A percentile compares a stretch with the other conserved stretches of the same genome.
Conservation (phyloP, 192 early-diverging fungal species). For the Coemansia reversa region DNA sequence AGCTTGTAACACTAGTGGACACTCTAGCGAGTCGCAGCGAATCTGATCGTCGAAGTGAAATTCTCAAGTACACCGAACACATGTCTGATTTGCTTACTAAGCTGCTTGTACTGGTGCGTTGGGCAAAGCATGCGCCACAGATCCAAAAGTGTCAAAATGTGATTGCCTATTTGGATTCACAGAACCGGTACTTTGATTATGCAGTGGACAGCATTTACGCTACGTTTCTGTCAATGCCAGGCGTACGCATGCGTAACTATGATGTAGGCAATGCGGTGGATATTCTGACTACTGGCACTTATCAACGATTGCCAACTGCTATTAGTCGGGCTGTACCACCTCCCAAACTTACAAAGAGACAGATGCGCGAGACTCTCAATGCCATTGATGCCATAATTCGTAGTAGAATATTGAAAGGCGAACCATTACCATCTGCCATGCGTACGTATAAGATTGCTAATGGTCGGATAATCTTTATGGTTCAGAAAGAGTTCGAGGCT, state of each 20-base stretch:
- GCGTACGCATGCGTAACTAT: constrained; percentile 70
- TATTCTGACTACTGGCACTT: constrained; percentile 80
- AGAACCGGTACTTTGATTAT: constrained; percentile 60
- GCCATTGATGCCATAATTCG: constrained; percentile 72
- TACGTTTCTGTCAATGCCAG: constrained; percentile 53
- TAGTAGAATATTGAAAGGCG: constrained; percentile 67
- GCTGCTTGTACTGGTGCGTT: constrained; percentile 72
- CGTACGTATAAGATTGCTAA: constrained; percentile 59
- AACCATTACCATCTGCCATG: constrained; percentile 70
- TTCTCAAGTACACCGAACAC: constrained; percentile 64
- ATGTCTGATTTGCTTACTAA: constrained; percentile 69
- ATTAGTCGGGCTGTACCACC: constrained; percentile 70
- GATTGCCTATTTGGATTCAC: constrained; percentile 61
- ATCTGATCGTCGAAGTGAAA: constrained; percentile 58
- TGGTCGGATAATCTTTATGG: constrained; percentile 72
- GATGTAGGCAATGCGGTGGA: constrained; percentile 83
- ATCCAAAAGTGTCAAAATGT: constrained; percentile 71
- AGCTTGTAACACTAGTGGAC: constrained; percentile 66
- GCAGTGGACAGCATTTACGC: constrained; percentile 64
- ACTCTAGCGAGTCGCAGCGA: constrained; percentile 63
- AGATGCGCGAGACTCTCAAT: constrained; percentile 62
- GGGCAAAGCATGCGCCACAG: constrained; percentile 66
- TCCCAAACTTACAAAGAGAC: constrained; percentile 56
- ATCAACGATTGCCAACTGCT: constrained; percentile 72
- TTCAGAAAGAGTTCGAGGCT: constrained; percentile 59